phyloP scores from a whole-genome alignment of 1,284 basidiomycete genomes.

The Volvariella surrecta region DNA sequence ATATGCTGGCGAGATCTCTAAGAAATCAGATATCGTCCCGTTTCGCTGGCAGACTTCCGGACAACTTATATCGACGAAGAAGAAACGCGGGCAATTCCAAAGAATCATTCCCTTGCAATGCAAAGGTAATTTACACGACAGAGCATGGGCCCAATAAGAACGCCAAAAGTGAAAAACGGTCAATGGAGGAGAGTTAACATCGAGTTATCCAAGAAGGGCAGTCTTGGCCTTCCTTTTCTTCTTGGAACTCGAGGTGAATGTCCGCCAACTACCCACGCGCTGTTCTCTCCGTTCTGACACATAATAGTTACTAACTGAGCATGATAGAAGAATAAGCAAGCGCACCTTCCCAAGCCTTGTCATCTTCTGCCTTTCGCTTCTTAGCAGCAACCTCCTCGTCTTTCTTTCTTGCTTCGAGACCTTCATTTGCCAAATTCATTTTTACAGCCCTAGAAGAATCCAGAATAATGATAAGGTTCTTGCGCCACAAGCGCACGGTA shows the following conservation, averaged over 20 bases:
- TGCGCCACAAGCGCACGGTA: constrained; percentile 3
- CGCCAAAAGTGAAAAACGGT: constrained; percentile 18
- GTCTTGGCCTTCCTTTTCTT: constrained; percentile 74
- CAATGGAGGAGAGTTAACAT: constrained; percentile 5
- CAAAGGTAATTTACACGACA: no score
- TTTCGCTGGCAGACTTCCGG: no score
- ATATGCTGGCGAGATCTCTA: no score
- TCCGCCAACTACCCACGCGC: constrained; percentile 77
- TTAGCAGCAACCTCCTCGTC: constrained; percentile 66
- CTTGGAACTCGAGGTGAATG: constrained; percentile 63
- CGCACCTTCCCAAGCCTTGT: constrained; percentile 75
- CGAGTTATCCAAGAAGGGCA: constrained; percentile 61
- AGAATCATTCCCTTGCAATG: no score
- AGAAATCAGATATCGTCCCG: no score
- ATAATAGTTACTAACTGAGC: no score
- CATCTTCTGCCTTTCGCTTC: constrained; percentile 79
- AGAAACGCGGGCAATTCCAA: no score
- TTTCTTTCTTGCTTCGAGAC: constrained; percentile 75
- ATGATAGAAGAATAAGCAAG: constrained; percentile 7
- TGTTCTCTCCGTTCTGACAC: constrained; percentile 70
- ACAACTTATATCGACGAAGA: constrained; percentile 5
- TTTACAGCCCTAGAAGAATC: constrained; percentile 57
- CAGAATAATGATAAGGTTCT: background rate
- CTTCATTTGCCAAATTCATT: constrained; percentile 82
- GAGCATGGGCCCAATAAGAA: no score